phyloP scores from a whole-genome alignment of 768 basidiomycete species.

The Favolaschia claudopus region DNA sequence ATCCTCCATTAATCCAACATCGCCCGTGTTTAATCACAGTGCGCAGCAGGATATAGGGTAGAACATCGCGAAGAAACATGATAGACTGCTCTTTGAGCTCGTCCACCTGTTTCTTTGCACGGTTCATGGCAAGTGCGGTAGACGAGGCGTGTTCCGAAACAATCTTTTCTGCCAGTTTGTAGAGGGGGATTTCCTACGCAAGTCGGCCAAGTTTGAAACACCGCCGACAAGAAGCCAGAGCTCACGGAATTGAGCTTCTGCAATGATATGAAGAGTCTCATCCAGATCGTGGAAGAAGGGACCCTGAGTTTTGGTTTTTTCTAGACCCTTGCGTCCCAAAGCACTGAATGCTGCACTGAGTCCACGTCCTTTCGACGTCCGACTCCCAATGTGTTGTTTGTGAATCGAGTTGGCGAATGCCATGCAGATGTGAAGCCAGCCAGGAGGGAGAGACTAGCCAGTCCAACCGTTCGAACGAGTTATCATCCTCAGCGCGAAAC shows the following conservation, averaged over 20 bases:
- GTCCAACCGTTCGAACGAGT: slow-evolving; percentile 46
- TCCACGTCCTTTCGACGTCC: slow-evolving; percentile 30
- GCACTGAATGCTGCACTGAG: slow-evolving; percentile 40
- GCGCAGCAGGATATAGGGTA: not conserved
- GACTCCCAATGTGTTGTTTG: slow-evolving; percentile 47
- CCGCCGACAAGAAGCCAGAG: slow-evolving; percentile 37
- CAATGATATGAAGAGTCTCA: slow-evolving; percentile 43
- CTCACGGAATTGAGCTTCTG: slow-evolving; percentile 45
- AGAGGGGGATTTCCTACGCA: slow-evolving; percentile 36
- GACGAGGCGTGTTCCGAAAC: slow-evolving; percentile 38
- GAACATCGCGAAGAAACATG: slow-evolving; percentile 26
- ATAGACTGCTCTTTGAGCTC: slow-evolving; percentile 26
- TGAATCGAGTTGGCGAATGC: slow-evolving; percentile 48
- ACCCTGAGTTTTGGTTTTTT: slow-evolving; percentile 32
- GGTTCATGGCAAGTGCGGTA: slow-evolving; percentile 32
- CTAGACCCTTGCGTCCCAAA: slow-evolving; percentile 38
- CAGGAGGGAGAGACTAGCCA: slow-evolving; percentile 39
- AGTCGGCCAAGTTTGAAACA: slow-evolving; percentile 32
- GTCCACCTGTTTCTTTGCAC: slow-evolving; percentile 18
- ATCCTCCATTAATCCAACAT: slow-evolving; percentile 34
- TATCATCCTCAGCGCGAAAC: slow-evolving; percentile 44
- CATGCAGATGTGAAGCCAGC: slow-evolving; percentile 54
- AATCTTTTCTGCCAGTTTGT: slow-evolving; percentile 34
- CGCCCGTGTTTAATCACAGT: slow-evolving; percentile 31
- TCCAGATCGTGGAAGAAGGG: slow-evolving; percentile 43